Evolutionary conservation across 805 yeast genomes (phyloP).

Genomic region (Yamadazyma laniorum): DNA sequence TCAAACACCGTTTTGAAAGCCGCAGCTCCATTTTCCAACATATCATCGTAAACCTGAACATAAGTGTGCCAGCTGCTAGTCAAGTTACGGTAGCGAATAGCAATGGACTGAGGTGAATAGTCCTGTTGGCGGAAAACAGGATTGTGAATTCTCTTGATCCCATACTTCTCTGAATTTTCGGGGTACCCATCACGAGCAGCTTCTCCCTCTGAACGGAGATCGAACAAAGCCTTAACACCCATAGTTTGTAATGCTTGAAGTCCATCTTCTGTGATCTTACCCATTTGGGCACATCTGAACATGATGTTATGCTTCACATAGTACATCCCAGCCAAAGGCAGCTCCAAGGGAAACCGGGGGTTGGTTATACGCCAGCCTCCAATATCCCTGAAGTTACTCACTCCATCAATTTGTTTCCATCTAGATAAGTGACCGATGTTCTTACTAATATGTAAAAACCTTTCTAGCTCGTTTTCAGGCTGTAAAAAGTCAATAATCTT

Average conservation of each 20-base stretch:
- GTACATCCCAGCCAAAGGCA: slow-evolving; percentile 18
- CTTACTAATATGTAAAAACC: slow-evolving; percentile 45
- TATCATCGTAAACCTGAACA: slow-evolving; percentile 58
- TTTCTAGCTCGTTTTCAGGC: slow-evolving; percentile 46
- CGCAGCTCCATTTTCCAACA: slow-evolving; percentile 48
- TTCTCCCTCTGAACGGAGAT: slow-evolving; percentile 65
- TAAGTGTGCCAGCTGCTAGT: slow-evolving; percentile 62
- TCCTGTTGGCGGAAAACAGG: slow-evolving; percentile 57
- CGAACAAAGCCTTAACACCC: slow-evolving; percentile 58
- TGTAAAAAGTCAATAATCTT: slow-evolving; percentile 48
- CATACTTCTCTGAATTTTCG: slow-evolving; percentile 32
- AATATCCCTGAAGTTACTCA: slow-evolving; percentile 71
- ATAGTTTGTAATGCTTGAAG: slow-evolving; percentile 36
- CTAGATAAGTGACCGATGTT: slow-evolving; percentile 45
- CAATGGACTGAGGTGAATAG: slow-evolving; percentile 64
- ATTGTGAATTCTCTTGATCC: slow-evolving; percentile 47
- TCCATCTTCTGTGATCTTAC: slow-evolving; percentile 53
- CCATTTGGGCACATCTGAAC: slow-evolving; percentile 64
- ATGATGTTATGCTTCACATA: slow-evolving; percentile 53
- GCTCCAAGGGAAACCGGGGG: slow-evolving; percentile 23
- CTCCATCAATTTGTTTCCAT: slow-evolving; percentile 65
- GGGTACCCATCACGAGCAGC: slow-evolving; percentile 46
- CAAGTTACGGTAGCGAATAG: slow-evolving; percentile 52
- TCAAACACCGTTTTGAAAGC: slow-evolving; percentile 52
- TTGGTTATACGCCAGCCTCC: slow-evolving; percentile 65